phyloP scores from a whole-genome alignment of 441 rosid genomes.

The Brassica hybrid region DNA sequence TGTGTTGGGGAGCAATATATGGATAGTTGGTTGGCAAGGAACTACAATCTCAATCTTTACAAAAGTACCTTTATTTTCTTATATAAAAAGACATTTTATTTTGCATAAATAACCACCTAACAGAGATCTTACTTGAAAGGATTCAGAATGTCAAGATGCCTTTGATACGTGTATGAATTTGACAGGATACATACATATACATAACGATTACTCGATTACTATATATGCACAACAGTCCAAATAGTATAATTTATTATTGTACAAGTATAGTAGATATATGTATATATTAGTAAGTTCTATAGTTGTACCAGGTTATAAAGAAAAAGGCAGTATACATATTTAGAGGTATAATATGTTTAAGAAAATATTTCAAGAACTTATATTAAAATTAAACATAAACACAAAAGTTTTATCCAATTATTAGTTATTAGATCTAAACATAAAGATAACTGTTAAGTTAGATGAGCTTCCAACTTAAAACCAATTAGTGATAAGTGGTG shows the following conservation, averaged over 20 bases:
- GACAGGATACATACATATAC: constrained; percentile 1
- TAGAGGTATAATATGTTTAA: not conserved
- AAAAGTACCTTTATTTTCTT: constrained; percentile 25
- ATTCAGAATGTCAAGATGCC: constrained; percentile 30
- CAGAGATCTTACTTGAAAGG: constrained; percentile 34
- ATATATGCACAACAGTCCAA: no score
- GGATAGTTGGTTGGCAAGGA: constrained; percentile 38
- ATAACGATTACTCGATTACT: not conserved
- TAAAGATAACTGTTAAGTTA: not conserved
- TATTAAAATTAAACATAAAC: not conserved
- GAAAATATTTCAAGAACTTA: not conserved
- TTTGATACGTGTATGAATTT: constrained; percentile 33
- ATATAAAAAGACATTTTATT: not conserved
- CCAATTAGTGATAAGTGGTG: no score
- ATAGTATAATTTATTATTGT: no score
- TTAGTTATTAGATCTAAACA: not conserved
- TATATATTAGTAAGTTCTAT: not conserved
- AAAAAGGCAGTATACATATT: not conserved
- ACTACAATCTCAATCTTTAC: constrained; percentile 34
- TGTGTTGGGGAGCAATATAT: constrained; percentile 34
- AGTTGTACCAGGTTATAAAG: not conserved
- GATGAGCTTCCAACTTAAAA: no score
- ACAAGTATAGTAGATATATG: not conserved
- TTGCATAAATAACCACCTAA: constrained; percentile 24
- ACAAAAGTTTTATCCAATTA: not conserved